Conservation (phyloP, 139 green algal species). For the Mesotaenium endlicherianum region DNA sequence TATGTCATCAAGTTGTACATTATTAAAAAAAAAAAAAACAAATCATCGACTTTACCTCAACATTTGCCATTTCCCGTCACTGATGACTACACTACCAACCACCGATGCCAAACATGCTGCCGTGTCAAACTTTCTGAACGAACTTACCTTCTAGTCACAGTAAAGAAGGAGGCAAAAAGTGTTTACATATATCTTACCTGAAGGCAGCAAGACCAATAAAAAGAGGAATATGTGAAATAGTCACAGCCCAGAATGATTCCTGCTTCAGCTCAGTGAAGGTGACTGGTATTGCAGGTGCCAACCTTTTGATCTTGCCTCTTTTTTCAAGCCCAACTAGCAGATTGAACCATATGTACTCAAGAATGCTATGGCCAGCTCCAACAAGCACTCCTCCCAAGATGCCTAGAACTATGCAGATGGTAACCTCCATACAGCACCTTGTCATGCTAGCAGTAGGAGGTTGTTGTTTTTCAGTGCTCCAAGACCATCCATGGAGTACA, state of each 20-base stretch:
- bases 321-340: not conserved
- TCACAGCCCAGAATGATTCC: not conserved
- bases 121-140: not conserved
- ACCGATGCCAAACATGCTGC: not conserved
- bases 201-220: not conserved
- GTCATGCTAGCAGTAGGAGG: too few relatives aligned
- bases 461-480: too few relatives aligned
- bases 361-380: not conserved
- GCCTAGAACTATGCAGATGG: not conserved
- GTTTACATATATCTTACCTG: not conserved
- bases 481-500: too few relatives aligned
- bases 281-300: not conserved
- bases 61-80: not conserved
- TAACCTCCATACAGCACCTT: not conserved
- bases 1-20: not conserved
- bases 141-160: not conserved
- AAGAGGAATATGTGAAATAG: not conserved
- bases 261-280: not conserved
- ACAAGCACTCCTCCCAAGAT: not conserved
- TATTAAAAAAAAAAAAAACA: not conserved
- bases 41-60: too few relatives aligned
- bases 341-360: not conserved
- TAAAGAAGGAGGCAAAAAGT: not conserved
- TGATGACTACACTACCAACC: not conserved
- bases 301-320: not conserved